phyloP scores from a whole-genome alignment of 805 yeast species.

The Debaryomyces tyrocola region DNA sequence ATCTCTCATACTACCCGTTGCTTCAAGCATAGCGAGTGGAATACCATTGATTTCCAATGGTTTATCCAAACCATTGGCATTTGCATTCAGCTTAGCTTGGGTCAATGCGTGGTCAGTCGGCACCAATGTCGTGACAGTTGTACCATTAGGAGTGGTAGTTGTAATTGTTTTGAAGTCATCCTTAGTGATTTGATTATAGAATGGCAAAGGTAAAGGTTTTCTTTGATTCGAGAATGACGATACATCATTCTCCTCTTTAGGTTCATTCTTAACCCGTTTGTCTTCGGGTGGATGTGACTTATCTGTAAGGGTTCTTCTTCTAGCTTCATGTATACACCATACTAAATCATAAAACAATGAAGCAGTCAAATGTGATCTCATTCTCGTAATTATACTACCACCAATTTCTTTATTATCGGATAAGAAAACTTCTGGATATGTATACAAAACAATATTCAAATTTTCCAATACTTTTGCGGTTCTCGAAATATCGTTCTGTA shows the following conservation, averaged over 20 bases:
- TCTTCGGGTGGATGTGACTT: constrained; percentile 17
- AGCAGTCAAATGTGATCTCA: constrained; percentile 91
- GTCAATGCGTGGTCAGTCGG: constrained; percentile 79
- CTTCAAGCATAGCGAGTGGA: constrained; percentile 70
- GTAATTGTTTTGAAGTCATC: constrained; percentile 86
- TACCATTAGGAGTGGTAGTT: constrained; percentile 88
- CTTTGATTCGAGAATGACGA: constrained; percentile 13
- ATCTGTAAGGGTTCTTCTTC: constrained; percentile 56
- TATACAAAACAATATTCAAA: constrained; percentile 79
- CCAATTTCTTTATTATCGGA: constrained; percentile 53
- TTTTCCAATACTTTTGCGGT: constrained; percentile 90
- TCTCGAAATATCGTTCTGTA: constrained; percentile 86
- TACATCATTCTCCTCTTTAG: constrained; percentile 8
- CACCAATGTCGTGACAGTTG: constrained; percentile 83
- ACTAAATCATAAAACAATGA: constrained; percentile 88
- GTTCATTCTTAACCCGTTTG: constrained; percentile 7
- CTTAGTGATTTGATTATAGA: constrained; percentile 84
- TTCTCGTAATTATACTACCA: constrained; percentile 66
- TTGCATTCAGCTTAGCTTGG: constrained; percentile 59
- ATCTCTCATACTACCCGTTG: constrained; percentile 65
- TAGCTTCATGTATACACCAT: constrained; percentile 93
- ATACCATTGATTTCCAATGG: constrained; percentile 68
- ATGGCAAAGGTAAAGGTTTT: constrained; percentile 73
- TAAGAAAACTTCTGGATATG: constrained; percentile 81
- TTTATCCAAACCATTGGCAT: constrained; percentile 54